Evolutionary conservation across 2,329 filamentous ascomycete genomes (phyloP).

Genomic region (Onygenales sp.): DNA sequence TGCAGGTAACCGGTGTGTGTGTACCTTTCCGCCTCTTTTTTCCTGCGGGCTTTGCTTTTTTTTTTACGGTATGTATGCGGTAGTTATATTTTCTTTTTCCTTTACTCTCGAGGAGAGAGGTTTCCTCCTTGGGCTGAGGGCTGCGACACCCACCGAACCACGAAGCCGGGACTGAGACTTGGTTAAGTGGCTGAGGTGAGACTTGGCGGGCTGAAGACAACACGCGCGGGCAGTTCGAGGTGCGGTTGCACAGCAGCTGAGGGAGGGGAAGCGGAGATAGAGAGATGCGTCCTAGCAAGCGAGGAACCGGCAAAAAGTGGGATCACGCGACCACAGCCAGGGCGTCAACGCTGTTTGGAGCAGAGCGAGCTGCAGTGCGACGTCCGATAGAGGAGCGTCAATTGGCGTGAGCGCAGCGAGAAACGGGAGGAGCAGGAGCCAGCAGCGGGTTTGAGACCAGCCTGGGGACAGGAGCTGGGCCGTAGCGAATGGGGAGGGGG

Average conservation of each 20-base stretch:
- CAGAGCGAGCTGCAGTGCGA: background rate
- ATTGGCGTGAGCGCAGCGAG: background rate
- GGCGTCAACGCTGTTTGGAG: slow-evolving; percentile 1
- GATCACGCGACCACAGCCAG: slow-evolving; percentile 4
- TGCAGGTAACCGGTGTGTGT: slow-evolving; percentile 6
- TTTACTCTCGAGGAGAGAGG: background rate
- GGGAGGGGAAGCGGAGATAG: background rate
- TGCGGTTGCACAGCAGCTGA: slow-evolving; percentile 2
- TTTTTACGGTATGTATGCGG: background rate
- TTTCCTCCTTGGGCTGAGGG: too few species aligned
- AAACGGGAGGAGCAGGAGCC: background rate
- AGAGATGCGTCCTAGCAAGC: background rate
- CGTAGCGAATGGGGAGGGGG: background rate
- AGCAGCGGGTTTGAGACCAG: background rate
- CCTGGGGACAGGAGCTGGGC: background rate
- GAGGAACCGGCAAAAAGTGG: background rate
- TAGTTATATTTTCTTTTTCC: background rate
- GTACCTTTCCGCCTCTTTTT: background rate
- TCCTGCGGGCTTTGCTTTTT: background rate
- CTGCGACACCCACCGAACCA: slow-evolving; percentile 1
- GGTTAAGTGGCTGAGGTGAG: background rate
- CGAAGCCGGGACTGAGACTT: background rate
- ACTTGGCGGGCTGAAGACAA: background rate
- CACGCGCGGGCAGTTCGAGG: slow-evolving; percentile 1
- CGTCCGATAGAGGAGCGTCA: background rate